phyloP scores from a whole-genome alignment of 768 basidiomycete genomes.

The Asterophora lycoperdoides region DNA sequence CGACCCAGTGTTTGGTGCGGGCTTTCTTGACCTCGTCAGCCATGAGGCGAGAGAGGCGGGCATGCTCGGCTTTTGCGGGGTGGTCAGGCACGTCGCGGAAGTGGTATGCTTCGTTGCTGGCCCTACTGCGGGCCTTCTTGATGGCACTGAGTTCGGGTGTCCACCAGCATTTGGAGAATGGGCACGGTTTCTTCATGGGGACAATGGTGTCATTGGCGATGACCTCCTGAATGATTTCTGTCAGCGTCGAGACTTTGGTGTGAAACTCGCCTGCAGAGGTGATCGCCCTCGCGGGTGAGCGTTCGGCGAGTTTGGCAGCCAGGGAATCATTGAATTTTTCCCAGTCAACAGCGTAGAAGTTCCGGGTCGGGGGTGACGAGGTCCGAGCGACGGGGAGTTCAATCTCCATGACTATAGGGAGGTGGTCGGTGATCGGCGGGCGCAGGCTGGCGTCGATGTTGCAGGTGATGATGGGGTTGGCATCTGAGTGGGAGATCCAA shows the following conservation, averaged over 20 bases:
- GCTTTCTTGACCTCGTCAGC: too few relatives aligned
- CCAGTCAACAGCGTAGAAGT: slow-evolving; percentile 21
- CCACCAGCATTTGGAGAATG: too few relatives aligned
- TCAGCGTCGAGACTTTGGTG: neutral
- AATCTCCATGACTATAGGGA: slow-evolving; percentile 26
- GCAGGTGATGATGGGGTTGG: neutral
- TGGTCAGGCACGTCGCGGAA: neutral
- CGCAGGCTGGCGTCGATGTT: too few relatives aligned
- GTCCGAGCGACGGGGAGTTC: slow-evolving; percentile 11
- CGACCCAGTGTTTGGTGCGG: neutral
- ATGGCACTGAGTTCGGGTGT: slow-evolving; percentile 5
- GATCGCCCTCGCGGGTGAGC: neutral
- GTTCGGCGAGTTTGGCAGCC: neutral
- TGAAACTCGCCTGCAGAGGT: slow-evolving; percentile 1
- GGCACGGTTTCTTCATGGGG: slow-evolving; percentile 8
- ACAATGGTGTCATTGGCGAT: neutral
- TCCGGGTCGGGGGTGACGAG: neutral
- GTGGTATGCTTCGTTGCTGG: neutral
- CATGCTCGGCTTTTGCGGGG: too few relatives aligned
- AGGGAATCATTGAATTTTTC: too few relatives aligned
- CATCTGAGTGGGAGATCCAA: neutral
- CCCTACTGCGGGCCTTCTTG: neutral
- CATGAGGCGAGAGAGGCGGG: neutral
- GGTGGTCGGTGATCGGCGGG: too few relatives aligned
- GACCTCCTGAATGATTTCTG: slow-evolving; percentile 3